Evolutionary conservation across 176 grass and related monocot genomes (phyloP), one percentile per base, ranked within the genome.

Genomic region (Poa pratensis): DNA sequence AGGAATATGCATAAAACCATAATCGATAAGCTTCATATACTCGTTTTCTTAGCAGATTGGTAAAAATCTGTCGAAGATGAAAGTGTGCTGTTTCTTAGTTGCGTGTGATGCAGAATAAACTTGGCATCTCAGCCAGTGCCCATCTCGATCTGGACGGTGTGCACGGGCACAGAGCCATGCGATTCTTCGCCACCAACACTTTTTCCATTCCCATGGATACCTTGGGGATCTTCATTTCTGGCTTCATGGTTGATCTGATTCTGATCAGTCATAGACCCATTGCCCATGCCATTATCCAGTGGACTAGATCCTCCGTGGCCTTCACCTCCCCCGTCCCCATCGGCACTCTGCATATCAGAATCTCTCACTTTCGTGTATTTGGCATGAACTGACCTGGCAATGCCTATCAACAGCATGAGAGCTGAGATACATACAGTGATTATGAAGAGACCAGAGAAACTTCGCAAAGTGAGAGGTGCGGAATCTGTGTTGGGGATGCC

Each of bases 361-460:
- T 24, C 40, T 60, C 12, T 83, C 49, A 73, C 43, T 73, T 67
- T 16, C 11, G 18, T 88, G 73, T 77, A 71, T 19, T 72, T 79
- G 39, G 50, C 50, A 88, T 69, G 28, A 60, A 82, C 9, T 8
- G 15, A 83, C 42, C 15, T 83, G 2, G 9, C 15, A 17, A 60
- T 64, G 22, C 79, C 68, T 60, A 75, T 62, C 8, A 88, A 7
- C 49, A 92, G 20, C 65, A 89, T 85, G 46, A 83, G 18, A 27
- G 37, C 17, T 28, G 81, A 92, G 4, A 92, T 69, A 14, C n/a
- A 22, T 20, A 52, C 82, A 5, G 68, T 88, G 72, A 90, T 83
- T 34, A 94, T 49, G 39, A 94, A 92, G 5, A 94, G 87, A 0
- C 90, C 93, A 22, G 79, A 79, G 63, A 94, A 94, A 64, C 75